Conservation (phyloP, 768 basidiomycete genomes). For the Leccinum longicurvipes region DNA sequence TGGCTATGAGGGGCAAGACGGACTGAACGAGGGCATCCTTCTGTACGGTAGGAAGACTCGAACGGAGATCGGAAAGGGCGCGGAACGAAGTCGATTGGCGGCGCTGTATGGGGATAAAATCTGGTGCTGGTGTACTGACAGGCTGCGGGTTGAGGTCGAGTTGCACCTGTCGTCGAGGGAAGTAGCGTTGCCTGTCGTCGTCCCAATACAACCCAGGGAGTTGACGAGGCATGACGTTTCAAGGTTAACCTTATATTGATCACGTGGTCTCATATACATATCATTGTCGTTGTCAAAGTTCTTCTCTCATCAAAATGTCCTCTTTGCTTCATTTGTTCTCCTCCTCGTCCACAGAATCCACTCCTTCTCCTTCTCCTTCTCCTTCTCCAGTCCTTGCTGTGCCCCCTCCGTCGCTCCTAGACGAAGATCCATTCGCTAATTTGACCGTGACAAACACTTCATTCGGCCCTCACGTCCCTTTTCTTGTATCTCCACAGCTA, state of each 20-base stretch:
- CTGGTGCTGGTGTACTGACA: background rate
- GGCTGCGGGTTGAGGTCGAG: background rate
- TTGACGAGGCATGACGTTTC: conserved; percentile 40
- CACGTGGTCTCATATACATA: background rate
- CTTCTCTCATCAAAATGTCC: background rate
- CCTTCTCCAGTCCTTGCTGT: too few relatives aligned
- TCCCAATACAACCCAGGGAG: conserved; percentile 62
- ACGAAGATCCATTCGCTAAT: conserved; percentile 75
- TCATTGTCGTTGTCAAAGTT: background rate
- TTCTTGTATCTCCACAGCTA: background rate
- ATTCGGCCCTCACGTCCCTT: too few relatives aligned
- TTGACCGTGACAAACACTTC: too few relatives aligned
- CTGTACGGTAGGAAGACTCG: conserved; percentile 11
- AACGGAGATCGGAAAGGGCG: conserved; percentile 15
- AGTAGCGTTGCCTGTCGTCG: conserved; percentile 49
- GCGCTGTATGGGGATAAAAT: background rate
- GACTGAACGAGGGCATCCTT: conserved; percentile 30
- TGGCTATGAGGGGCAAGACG: background rate
- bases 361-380: background rate
- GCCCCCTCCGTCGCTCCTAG: conserved; percentile 38
- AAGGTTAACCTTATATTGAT: background rate
- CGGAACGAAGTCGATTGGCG: background rate
- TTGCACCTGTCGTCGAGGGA: conserved; percentile 33
- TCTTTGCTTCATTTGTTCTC: background rate
- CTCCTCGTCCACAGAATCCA: background rate